Base-by-base conservation (phyloP, 192 early-diverging fungal species). In the Entophlyctis luteolus region DNA sequence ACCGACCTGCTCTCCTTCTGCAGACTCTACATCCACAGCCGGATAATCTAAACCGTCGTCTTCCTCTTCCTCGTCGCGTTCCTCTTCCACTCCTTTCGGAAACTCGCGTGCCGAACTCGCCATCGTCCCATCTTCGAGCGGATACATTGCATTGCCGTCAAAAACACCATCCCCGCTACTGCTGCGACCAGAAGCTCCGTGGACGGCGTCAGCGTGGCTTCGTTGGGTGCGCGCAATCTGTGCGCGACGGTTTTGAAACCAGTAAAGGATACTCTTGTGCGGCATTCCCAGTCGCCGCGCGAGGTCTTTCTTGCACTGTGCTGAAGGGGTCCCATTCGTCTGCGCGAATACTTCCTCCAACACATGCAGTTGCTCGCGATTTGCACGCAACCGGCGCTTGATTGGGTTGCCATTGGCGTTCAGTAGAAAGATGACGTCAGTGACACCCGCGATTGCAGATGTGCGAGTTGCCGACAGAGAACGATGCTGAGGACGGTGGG, bases 221-320 rank as follows among this genome's bases (percentile, higher is more conserved):
- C n/a, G n/a, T n/a, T 65, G 47, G 14, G 45, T 12, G 2, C 63
- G 20, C 2, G 20, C 63, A 18, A 66, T 10, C 50, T 55, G 48
- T 12, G 63, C 63, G n/a, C 63, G 8, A 49, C 63, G 63, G 32
- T 66, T 66, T 38, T 66, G 63, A 48, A 66, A 66, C 63, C 63
- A 66, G 35, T 66, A 66, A n/a, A 66, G 55, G 29, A 66, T 66
- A 4, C 34, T 39, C 29, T 66, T 66, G 36, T 66, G 63, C 12
- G 63, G 63, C 48, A 66, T 66, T 18, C 52, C 52, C 63, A 66
- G 33, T 33, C 29, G 12, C 10, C 16, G 23, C 33, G 63, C 48
- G 22, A 66, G 28, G 16, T 66, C 63, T 52, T 54, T 66, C 50
- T 66, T 66, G 20, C 20, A 54, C 8, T 10, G n/a, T 3, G 63